Percentiles rank a stretch among this genome's conserved stretches.
These are phyloP conservation scores for Mollisia scopiformis DNA, from an alignment of 2,329 filamentous ascomycete species.

Conservation along the genomic window DNA sequence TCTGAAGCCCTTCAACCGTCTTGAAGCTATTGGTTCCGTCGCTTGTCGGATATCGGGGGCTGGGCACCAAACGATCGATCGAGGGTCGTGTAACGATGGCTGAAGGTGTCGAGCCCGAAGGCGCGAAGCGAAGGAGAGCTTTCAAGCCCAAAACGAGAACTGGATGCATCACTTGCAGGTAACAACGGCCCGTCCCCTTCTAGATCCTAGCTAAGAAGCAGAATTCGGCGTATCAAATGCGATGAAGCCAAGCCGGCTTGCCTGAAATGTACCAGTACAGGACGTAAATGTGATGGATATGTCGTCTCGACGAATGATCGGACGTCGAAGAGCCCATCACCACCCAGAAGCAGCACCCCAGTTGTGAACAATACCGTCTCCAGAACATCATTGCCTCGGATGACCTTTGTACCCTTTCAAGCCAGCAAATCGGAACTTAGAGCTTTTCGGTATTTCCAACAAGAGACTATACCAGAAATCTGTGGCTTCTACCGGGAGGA, in stretches of 20 bases:
- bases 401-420: neutral
- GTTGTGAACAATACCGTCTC: neutral
- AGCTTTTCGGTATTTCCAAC: conserved; percentile 63
- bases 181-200: neutral
- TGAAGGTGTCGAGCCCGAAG: neutral
- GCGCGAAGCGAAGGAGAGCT: neutral
- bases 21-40: neutral
- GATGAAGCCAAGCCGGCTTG: conserved; percentile 27
- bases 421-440: neutral
- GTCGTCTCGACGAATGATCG: neutral
- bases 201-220: neutral
- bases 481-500: conserved; percentile 66
- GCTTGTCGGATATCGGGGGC: neutral
- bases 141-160: neutral
- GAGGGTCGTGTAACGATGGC: neutral
- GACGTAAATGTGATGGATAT: conserved; percentile 30
- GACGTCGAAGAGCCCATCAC: neutral
- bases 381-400: neutral
- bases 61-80: neutral
- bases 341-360: too few relatives aligned
- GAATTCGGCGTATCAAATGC: conserved; percentile 23
- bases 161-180: neutral
- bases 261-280: conserved; percentile 24
- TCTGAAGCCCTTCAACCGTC: neutral
- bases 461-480: conserved; percentile 60